These are phyloP conservation scores for Lunasporangiospora selenospora DNA, from an alignment of 192 early-diverging fungal species.

Conservation along the genomic window DNA sequence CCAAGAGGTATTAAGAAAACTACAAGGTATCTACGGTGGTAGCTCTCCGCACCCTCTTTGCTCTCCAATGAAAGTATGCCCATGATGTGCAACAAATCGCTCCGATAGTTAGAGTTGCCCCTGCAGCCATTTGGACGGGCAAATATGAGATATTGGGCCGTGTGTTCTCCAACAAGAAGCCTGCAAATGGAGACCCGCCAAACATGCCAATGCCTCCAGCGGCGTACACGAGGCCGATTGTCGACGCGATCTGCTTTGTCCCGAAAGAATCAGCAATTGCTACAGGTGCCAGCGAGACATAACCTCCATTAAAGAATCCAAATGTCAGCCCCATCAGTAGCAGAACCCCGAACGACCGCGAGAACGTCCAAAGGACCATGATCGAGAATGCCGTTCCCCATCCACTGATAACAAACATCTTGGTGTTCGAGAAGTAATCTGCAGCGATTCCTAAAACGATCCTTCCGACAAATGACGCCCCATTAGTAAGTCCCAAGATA, in stretches of 20 bases:
- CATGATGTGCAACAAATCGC: conserved; percentile 14
- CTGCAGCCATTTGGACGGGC: conserved; percentile 29
- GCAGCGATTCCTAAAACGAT: conserved; percentile 67
- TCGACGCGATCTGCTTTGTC: conserved; percentile 48
- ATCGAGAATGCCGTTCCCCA: conserved; percentile 31
- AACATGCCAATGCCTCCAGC: conserved; percentile 50
- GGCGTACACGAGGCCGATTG: conserved; percentile 51
- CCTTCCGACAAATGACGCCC: conserved; percentile 67
- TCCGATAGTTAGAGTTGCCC: conserved; percentile 14
- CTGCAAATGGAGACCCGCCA: conserved; percentile 50
- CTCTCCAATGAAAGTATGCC: conserved; percentile 19
- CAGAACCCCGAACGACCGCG: conserved; percentile 16
- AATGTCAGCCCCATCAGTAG: conserved; percentile 47
- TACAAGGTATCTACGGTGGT: no score
- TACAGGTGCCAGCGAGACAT: conserved; percentile 46
- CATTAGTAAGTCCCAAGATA: conserved; percentile 70
- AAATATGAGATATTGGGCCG: conserved; percentile 30
- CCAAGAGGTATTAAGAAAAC: no score
- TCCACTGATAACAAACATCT: conserved; percentile 17
- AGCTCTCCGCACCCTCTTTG: neutral
- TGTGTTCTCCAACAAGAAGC: conserved; percentile 37
- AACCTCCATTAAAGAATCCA: conserved; percentile 59
- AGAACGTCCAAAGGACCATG: conserved; percentile 32
- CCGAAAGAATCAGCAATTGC: conserved; percentile 49
- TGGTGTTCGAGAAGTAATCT: conserved; percentile 49